Evolutionary conservation across 1,284 basidiomycete genomes (phyloP).

Genomic region (Kwoniella shivajii): DNA sequence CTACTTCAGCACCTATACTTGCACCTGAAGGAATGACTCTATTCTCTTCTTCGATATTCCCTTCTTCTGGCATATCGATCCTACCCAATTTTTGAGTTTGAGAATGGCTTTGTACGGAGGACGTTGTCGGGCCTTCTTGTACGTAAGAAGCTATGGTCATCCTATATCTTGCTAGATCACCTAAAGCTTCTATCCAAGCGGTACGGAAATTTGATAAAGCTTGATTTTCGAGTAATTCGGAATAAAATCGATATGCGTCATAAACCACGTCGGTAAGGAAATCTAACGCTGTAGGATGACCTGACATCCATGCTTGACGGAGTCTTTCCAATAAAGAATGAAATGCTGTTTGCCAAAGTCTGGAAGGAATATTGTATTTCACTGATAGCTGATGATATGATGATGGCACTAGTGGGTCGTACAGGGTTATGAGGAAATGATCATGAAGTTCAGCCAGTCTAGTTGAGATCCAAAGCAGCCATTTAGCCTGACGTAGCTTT

Average conservation of each 20-base stretch:
- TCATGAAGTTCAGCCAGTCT: slow-evolving; percentile 88
- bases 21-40: slow-evolving; percentile 55
- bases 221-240: slow-evolving; percentile 81
- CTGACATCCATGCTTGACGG: slow-evolving; percentile 67
- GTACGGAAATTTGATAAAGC: slow-evolving; percentile 70
- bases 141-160: slow-evolving; percentile 76
- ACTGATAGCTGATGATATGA: slow-evolving; percentile 84
- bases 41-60: slow-evolving; percentile 27
- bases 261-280: slow-evolving; percentile 89
- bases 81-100: slow-evolving; percentile 1
- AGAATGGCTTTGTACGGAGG: background rate
- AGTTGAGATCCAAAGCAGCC: background rate
- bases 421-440: slow-evolving; percentile 79
- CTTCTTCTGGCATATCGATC: background rate
- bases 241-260: slow-evolving; percentile 93
- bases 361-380: slow-evolving; percentile 91
- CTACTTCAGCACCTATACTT: slow-evolving; percentile 85
- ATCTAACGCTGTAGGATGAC: slow-evolving; percentile 58
- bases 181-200: slow-evolving; percentile 93
- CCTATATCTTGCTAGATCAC: slow-evolving; percentile 89
- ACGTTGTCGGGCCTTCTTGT: slow-evolving; percentile 40
- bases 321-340: slow-evolving; percentile 87
- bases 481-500: background rate
- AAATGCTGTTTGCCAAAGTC: slow-evolving; percentile 90
- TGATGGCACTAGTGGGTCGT: slow-evolving; percentile 81